Conservation (phyloP, 805 yeast genomes). For the Starmerella vitae region DNA sequence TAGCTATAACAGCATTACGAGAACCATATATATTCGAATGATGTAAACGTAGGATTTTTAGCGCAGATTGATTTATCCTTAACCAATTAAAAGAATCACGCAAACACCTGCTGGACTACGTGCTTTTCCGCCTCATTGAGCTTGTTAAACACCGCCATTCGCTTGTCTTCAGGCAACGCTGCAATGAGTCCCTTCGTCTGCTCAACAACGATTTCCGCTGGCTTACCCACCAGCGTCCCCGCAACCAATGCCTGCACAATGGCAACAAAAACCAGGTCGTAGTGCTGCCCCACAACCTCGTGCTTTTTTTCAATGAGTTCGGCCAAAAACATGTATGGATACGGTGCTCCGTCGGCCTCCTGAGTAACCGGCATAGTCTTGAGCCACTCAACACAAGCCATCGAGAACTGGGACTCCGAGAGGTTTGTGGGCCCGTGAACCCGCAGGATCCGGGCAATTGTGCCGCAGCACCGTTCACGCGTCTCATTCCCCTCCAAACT, state of each 20-base stretch:
- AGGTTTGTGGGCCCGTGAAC: constrained; percentile 40
- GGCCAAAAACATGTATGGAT: constrained; percentile 59
- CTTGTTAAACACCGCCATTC: constrained; percentile 46
- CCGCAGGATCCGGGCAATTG: constrained; percentile 74
- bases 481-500: constrained; percentile 75
- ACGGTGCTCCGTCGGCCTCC: constrained; percentile 83
- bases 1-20: too few species aligned
- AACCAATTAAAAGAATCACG: constrained; percentile 40
- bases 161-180: constrained; percentile 55
- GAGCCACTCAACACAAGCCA: constrained; percentile 63
- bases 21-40: too few species aligned
- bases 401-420: constrained; percentile 41
- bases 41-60: too few species aligned
- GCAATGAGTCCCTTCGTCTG: constrained; percentile 53
- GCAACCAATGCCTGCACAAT: constrained; percentile 64
- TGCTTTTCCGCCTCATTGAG: constrained; percentile 50
- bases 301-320: constrained; percentile 59
- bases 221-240: constrained; percentile 51
- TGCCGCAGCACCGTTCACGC: constrained; percentile 70
- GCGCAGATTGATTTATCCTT: too few species aligned
- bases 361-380: constrained; percentile 64
- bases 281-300: constrained; percentile 39
- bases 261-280: constrained; percentile 49
- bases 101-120: too few species aligned
- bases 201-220: constrained; percentile 51